Evolutionary conservation across 371 early-diverging fungal genomes (phyloP), one percentile per base, ranked within the genome.

Genomic region (Mucor indicus): DNA sequence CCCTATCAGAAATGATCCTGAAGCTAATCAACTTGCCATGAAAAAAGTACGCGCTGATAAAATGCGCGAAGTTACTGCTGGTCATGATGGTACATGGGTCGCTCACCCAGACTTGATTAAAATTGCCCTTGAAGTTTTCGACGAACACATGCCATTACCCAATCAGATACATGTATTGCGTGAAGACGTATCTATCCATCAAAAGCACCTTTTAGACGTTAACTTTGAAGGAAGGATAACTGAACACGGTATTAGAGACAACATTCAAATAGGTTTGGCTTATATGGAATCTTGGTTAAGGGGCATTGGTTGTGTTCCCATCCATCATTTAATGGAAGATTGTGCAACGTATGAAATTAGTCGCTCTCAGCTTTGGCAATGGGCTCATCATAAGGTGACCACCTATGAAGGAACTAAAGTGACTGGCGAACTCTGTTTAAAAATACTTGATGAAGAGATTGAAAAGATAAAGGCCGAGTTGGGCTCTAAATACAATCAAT

Each of bases 201-300:
- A 84, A 25, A 60, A 68, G n/a, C 93, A 98, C 62, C 72, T 98
- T 38, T 67, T 98, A 43, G 85, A 91, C 72, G 81, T 89, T 44
- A 75, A 85, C 57, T 87, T 90, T 38, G 64, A 76, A 38, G 88
- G 83, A 16, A 86, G 85, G 37, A 85, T 96, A 61, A 95, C 95
- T 41, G 94, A 94, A 64, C 64, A 76, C 25, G 95, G 95, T 54
- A 83, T 98, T 53, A 91, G 93, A 43, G 77, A 76, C 67, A 98
- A 98, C 81, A 79, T 96, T 51, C 85, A 88, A 25, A 90, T 96
- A 38, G 92, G 91, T 23, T 78, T 98, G 35, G 74, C 83, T 41
- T 98, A 98, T 72, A 95, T 94, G 87, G 95, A 92, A 69, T 84
- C 94, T 35, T 98, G 98, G 98, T 79, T 98, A 41, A 84, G 90